Conservation (phyloP, 2,329 filamentous ascomycete species). For the Xylariaceae sp. region DNA sequence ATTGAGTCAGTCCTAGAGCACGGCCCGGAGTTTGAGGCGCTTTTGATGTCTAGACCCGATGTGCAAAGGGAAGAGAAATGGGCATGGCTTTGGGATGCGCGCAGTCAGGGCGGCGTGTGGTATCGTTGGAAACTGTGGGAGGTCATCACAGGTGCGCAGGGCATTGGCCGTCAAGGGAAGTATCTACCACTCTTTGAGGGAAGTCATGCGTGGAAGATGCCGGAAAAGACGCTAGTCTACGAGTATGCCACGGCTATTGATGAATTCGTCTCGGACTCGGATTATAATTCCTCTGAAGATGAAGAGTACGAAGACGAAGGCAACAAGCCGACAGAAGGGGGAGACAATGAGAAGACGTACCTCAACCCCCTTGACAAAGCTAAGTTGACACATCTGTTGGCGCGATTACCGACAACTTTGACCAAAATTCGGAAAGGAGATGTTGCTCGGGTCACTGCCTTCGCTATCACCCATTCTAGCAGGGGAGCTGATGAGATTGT, state of each 20-base stretch:
- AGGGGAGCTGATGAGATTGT: constrained; percentile 86
- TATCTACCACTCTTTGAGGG: constrained; percentile 70
- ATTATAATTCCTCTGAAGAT: constrained; percentile 84
- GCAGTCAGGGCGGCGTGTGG: constrained; percentile 76
- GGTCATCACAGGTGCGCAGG: constrained; percentile 63
- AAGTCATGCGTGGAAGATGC: constrained; percentile 71
- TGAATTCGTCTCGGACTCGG: constrained; percentile 76
- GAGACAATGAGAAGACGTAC: constrained; percentile 54
- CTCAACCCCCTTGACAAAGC: constrained; percentile 81
- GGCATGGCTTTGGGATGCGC: constrained; percentile 89
- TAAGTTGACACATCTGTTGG: constrained; percentile 78
- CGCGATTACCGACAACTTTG: constrained; percentile 72
- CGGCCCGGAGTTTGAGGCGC: constrained; percentile 83
- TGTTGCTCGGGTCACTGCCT: constrained; percentile 78
- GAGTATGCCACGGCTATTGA: constrained; percentile 75
- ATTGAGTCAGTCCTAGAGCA: constrained; percentile 75
- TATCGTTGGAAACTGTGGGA: constrained; percentile 93
- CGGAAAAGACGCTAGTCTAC: constrained; percentile 68
- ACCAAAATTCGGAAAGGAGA: constrained; percentile 77
- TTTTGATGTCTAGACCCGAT: constrained; percentile 81
- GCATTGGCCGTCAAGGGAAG: constrained; percentile 40
- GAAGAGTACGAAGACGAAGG: constrained; percentile 64
- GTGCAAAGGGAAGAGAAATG: constrained; percentile 86
- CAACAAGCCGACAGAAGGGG: constrained; percentile 35
- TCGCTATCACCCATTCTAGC: constrained; percentile 83